Percentiles rank a stretch among this genome's conserved stretches.
Conservation (phyloP, 768 basidiomycete species). For the Hemileccinum impolitum region DNA sequence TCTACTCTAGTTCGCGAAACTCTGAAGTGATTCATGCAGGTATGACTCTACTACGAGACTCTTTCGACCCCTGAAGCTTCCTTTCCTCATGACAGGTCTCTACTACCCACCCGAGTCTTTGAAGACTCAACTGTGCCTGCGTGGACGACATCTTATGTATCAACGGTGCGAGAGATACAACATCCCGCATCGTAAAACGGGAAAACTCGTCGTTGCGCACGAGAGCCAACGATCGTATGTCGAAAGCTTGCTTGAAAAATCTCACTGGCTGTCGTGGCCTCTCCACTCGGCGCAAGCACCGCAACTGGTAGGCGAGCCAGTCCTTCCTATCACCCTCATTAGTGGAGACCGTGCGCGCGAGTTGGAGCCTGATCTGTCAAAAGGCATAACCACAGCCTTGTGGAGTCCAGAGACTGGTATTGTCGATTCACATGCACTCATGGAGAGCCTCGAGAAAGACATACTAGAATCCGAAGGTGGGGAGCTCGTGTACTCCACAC, state of each 20-base stretch:
- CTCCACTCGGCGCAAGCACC: conserved; percentile 31
- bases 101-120: conserved; percentile 82
- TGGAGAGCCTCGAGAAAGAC: conserved; percentile 81
- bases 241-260: conserved; percentile 61
- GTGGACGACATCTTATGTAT: conserved; percentile 84
- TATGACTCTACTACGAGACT: conserved; percentile 19
- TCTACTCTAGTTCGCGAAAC: conserved; percentile 69
- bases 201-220: conserved; percentile 88
- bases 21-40: conserved; percentile 95
- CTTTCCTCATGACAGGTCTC: conserved; percentile 46
- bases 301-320: conserved; percentile 26
- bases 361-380: conserved; percentile 81
- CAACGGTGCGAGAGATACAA: conserved; percentile 58
- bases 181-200: conserved; percentile 69
- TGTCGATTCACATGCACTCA: conserved; percentile 79
- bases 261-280: conserved; percentile 51
- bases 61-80: not conserved
- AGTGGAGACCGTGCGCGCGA: conserved; percentile 61
- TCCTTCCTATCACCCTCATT: conserved; percentile 66
- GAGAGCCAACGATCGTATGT: conserved; percentile 68
- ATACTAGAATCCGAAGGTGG: conserved; percentile 67
- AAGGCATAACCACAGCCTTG: conserved; percentile 66
- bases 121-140: conserved; percentile 83
- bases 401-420: conserved; percentile 89
- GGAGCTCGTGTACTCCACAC: conserved; percentile 73